phyloP scores from a whole-genome alignment of 345 rosid species.

The Citrus sp. region DNA sequence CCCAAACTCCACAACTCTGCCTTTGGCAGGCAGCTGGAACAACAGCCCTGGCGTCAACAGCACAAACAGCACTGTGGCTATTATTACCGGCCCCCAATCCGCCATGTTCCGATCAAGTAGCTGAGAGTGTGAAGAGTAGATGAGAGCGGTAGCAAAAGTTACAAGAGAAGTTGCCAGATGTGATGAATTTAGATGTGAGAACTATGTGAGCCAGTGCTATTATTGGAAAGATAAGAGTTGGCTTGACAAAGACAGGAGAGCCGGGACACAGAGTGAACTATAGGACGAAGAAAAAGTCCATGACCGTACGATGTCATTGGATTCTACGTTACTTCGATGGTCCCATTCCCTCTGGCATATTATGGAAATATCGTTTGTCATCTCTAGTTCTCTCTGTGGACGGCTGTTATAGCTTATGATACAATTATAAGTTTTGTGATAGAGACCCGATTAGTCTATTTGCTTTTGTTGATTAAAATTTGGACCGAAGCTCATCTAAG shows the following conservation, averaged over 20 bases:
- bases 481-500: neutral
- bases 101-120: conserved; percentile 26
- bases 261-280: neutral
- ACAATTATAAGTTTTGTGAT: too few species aligned
- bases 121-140: neutral
- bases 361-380: neutral
- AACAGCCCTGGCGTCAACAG: conserved; percentile 55
- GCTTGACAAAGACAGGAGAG: neutral
- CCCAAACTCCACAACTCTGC: conserved; percentile 38
- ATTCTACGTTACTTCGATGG: neutral
- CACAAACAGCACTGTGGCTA: conserved; percentile 53
- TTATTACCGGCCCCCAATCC: conserved; percentile 65
- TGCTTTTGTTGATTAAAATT: neutral
- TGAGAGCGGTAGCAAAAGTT: neutral
- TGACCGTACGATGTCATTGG: neutral
- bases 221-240: neutral
- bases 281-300: neutral
- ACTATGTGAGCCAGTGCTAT: neutral
- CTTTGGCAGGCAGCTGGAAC: conserved; percentile 60
- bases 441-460: too few species aligned
- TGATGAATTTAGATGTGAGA: neutral
- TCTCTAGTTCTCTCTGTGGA: neutral
- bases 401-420: neutral
- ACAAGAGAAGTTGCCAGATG: neutral
- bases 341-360: neutral